A percentile compares a stretch with the other conserved stretches of the same genome.
Conservation (phyloP, 208 protist genomes). For the Leishmania gerbilli region DNA sequence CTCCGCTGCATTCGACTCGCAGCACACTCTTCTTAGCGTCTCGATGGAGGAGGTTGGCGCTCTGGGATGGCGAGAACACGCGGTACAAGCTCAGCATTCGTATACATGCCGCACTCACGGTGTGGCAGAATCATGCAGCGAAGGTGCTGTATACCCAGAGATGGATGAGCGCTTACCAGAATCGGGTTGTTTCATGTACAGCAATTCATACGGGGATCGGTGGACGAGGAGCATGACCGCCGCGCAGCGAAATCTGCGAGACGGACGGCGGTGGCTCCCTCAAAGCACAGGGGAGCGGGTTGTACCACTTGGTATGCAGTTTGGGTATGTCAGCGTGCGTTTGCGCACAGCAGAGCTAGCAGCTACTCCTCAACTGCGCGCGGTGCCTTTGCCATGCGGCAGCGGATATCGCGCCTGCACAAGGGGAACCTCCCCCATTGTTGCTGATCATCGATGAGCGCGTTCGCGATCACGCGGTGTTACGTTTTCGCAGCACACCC, state of each 20-base stretch:
- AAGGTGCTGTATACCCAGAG: background rate
- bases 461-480: background rate
- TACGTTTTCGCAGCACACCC: background rate
- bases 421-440: background rate
- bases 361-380: background rate
- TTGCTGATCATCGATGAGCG: background rate
- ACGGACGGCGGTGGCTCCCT: no score
- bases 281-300: background rate
- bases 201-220: conserved; percentile 1
- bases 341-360: background rate
- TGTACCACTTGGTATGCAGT: no score
- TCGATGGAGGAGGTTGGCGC: conserved; percentile 2
- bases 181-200: background rate
- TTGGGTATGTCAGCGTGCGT: background rate
- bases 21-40: background rate
- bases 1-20: background rate
- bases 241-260: background rate
- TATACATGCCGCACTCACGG: background rate
- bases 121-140: background rate
- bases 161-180: conserved; percentile 1
- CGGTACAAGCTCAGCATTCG: background rate
- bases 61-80: conserved; percentile 11
- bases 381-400: background rate
- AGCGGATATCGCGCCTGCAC: background rate
- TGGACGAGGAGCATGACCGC: background rate